Evolutionary conservation across 768 basidiomycete genomes (phyloP), one percentile per base, ranked within the genome.

Genomic region (Ramaria sp.): DNA sequence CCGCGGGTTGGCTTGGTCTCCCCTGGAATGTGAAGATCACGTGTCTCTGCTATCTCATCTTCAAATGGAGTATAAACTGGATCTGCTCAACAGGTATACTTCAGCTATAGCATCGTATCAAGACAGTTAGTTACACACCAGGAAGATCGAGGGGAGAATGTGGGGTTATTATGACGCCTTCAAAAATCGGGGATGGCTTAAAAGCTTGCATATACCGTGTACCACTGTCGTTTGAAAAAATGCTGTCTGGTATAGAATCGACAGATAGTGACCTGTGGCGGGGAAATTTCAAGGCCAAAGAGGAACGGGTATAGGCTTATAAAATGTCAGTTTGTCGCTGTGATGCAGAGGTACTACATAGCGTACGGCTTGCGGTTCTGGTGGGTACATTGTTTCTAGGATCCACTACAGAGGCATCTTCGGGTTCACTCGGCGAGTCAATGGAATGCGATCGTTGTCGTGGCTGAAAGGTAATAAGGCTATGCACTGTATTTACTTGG

Each of bases 91-190:
- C 27, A 27, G 27, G 27, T 27, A 55, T 17, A 19, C 48, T 46
- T 31, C 20, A 34, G 27, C 12, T 38, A 9, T 34, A 48, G 45
- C 20, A 33, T 12, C 2, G 27, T 15, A 33, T 19, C 12, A 30
- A 37, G 34, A 7, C n/a, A 19, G n/a, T n/a, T n/a, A n/a, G n/a
- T 39, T 19, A 49, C 55, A 57, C 17, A 57, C 55, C 24, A 13
- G 33, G 20, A 39, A 34, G 9, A 13, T 37, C 10, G 34, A 13
- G 13, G 22, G 41, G 17, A 33, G 46, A 30, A 15, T 47, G 6
- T n/a, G 27, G 47, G n/a, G 45, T 34, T 30, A 57, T 57, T 38
- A 43, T 24, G 10, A 54, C 53, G 53, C 12, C 41, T 24, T 54
- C 41, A 15, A 48, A 34, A 37, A 17, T 43, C 17, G 17, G 42